These are phyloP conservation scores for Alternaria sp. DNA, from an alignment of 2,329 filamentous ascomycete genomes.

Conservation along the genomic window DNA sequence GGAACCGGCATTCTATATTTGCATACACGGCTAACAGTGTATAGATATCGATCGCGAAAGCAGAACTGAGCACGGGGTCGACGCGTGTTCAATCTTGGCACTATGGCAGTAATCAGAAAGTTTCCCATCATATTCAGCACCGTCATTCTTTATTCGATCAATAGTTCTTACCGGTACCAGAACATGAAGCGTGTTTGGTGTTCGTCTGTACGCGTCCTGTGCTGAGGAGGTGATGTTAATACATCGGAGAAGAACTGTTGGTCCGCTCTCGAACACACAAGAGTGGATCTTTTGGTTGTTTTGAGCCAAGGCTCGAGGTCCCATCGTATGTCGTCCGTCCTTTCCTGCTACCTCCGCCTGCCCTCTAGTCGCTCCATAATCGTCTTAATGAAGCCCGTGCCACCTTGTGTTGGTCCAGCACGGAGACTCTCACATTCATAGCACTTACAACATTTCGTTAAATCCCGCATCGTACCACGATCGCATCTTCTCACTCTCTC, in stretches of 20 bases:
- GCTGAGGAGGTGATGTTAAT: too few species aligned
- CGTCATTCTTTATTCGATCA: not conserved
- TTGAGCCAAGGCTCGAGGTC: not conserved
- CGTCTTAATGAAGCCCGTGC: not conserved
- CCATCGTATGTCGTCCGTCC: too few species aligned
- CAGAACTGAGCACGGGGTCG: not conserved
- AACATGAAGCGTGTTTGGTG: too few species aligned
- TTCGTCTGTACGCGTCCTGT: too few species aligned
- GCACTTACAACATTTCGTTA: not conserved
- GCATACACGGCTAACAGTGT: not conserved
- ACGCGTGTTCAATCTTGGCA: not conserved
- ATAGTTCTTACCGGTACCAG: not conserved
- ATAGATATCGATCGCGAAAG: not conserved
- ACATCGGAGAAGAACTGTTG: too few species aligned
- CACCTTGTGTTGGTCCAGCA: not conserved
- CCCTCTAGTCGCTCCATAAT: not conserved
- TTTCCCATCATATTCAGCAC: not conserved
- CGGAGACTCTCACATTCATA: not conserved
- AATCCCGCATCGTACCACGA: not conserved
- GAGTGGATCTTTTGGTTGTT: not conserved
- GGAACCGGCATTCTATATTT: not conserved
- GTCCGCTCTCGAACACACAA: too few species aligned
- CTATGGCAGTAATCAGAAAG: not conserved
- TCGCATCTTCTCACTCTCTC: not conserved
- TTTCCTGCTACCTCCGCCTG: not conserved